Evolutionary conservation across 305 asterid species (phyloP).

Genomic region (Rubia peregrina): DNA sequence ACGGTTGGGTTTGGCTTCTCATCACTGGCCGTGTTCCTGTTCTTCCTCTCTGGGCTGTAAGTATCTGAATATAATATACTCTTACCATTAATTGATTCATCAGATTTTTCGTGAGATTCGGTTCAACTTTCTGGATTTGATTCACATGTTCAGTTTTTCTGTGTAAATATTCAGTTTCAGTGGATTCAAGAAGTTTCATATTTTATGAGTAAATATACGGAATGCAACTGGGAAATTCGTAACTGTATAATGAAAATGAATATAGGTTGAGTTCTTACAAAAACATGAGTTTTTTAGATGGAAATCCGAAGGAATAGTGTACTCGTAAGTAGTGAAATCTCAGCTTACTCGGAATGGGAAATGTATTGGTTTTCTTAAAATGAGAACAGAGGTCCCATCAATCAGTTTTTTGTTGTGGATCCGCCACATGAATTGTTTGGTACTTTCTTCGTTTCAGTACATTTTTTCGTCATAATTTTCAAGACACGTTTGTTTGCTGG

Average conservation of each 20-base stretch:
- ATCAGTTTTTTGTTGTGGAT: background rate
- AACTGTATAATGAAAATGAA: background rate
- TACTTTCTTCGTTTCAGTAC: background rate
- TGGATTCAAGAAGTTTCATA: background rate
- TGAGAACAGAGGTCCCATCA: background rate
- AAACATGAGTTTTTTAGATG: too few relatives aligned
- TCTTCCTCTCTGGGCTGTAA: constrained; percentile 43
- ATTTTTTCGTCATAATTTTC: too few relatives aligned
- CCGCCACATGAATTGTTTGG: background rate
- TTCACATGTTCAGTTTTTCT: background rate
- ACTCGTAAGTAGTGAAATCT: background rate
- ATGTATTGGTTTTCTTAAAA: background rate
- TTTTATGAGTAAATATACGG: background rate
- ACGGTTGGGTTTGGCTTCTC: constrained; percentile 53
- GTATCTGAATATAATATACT: constrained; percentile 6
- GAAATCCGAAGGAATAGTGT: too few relatives aligned
- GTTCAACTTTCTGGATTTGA: background rate
- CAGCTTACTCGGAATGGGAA: background rate
- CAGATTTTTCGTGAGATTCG: background rate
- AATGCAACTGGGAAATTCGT: background rate
- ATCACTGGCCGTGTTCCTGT: constrained; percentile 36
- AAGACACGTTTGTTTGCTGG: too few relatives aligned
- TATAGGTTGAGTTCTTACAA: too few relatives aligned
- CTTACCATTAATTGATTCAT: background rate
- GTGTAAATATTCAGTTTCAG: too few relatives aligned